Evolutionary conservation across 2,329 filamentous ascomycete species (phyloP), one percentile per base, ranked within the genome.

Genomic region (Talaromyces funiculosus): DNA sequence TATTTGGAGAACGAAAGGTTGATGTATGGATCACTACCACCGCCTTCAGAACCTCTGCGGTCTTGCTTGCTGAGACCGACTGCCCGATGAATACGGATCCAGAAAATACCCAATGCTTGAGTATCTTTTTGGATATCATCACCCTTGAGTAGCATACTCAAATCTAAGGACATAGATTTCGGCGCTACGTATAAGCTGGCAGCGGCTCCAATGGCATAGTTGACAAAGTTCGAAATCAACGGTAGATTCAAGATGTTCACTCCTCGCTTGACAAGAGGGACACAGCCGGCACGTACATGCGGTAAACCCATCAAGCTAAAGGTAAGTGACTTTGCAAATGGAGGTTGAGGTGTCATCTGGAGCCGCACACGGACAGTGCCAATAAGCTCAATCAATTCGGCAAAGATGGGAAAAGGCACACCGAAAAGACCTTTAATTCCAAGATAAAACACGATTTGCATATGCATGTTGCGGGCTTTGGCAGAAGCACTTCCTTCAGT

Each of bases 1-100:
- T 97, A 97, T 74, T 97, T 97, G 69, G 90, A 95, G 80, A 95
- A 97, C 42, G 90, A 88, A 37, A 97, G 82, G 33, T 93, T 97
- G 71, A 97, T 95, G 73, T 97, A 97, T 0, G 93, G 92, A 67
- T 99, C 94, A 55, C 90, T 95, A 47, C 93, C 93, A 35, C 94
- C 93, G 18, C 91, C 89, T 57, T 88, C 83, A 68, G 87, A 92
- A 42, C 92, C 92, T 61, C 90, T 86, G 57, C 77, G 80, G 71
- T 99, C 94, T 71, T 97, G 93, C 76, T 96, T 97, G 79, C 90
- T 96, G 61, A 99, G 82, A 0, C 89, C 92, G 20, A 85, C 81
- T 10, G 93, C 94, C 67, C 90, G 90, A 77, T 96, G 90, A 55
- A 97, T 97, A 16, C 91, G 86, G 67, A 99, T 85, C 81, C 92